phyloP scores from a whole-genome alignment of 108 stramenopile genomes.

The Bacterosira constricta region DNA sequence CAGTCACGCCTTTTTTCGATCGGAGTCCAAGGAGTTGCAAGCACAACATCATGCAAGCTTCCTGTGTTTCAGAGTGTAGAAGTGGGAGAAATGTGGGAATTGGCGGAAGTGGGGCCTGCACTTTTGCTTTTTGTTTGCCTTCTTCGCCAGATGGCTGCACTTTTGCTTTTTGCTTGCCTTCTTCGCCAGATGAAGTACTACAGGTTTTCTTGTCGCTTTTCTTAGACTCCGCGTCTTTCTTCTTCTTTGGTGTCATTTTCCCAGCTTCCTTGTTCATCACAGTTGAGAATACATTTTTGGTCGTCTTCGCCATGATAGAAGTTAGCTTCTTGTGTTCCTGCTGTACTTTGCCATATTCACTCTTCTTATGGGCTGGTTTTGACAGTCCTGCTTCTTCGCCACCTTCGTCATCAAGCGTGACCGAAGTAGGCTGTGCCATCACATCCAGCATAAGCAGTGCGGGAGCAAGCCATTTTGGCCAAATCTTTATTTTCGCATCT shows the following conservation, averaged over 20 bases:
- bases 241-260: conserved; percentile 25
- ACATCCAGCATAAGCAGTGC: conserved; percentile 51
- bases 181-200: background rate
- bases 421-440: conserved; percentile 81
- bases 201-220: conserved; percentile 25
- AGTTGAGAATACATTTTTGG: conserved; percentile 48
- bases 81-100: conserved; percentile 72
- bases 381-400: conserved; percentile 31
- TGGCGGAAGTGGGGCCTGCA: conserved; percentile 29
- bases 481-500: conserved; percentile 29
- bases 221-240: conserved; percentile 28
- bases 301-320: conserved; percentile 35
- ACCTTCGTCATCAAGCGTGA: conserved; percentile 46
- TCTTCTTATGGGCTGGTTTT: conserved; percentile 23
- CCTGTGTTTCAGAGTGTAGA: conserved; percentile 48
- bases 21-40: conserved; percentile 63
- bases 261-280: conserved; percentile 41
- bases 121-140: conserved; percentile 4
- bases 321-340: conserved; percentile 49
- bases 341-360: conserved; percentile 55
- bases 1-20: conserved; percentile 17
- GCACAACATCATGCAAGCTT: conserved; percentile 65
- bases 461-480: conserved; percentile 79
- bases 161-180: conserved; percentile 7
- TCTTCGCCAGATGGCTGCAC: conserved; percentile 9